Evolutionary conservation across 352 stramenopile genomes (phyloP).

Genomic region (Globisporangium carolinianum): DNA sequence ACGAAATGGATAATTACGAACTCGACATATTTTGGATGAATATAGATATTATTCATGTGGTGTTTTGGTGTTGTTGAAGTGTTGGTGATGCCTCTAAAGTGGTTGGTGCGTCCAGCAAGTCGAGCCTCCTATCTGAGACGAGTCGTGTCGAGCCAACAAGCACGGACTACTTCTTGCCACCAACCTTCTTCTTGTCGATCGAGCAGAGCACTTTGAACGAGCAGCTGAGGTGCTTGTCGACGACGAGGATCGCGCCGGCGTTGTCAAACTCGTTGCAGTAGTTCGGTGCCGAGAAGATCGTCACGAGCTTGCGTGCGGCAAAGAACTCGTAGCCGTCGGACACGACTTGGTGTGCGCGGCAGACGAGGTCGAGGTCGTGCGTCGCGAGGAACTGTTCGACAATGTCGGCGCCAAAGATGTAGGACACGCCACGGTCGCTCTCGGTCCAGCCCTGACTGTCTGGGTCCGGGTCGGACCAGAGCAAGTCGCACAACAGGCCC

Average conservation of each 20-base stretch:
- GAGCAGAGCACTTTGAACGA: conserved; percentile 83
- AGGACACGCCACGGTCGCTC: conserved; percentile 97
- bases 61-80: no score
- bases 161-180: no score
- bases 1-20: no score
- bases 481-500: conserved; percentile 76
- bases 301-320: conserved; percentile 96
- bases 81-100: no score
- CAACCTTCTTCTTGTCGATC: conserved; percentile 41
- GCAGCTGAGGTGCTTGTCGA: conserved; percentile 68
- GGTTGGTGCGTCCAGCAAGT: no score
- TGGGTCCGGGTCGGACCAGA: conserved; percentile 84
- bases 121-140: no score
- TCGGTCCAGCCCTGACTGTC: conserved; percentile 92
- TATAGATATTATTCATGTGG: no score
- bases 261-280: conserved; percentile 99
- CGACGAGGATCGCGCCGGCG: conserved; percentile 86
- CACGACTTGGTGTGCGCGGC: conserved; percentile 98
- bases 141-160: no score
- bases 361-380: conserved; percentile 98
- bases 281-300: conserved; percentile 99
- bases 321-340: conserved; percentile 99
- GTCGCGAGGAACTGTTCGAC: conserved; percentile 95
- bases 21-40: no score
- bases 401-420: conserved; percentile 98